A percentile compares a stretch with the other conserved stretches of the same genome.
phyloP scores from a whole-genome alignment of 306 rosid genomes.

The Glycine soja region DNA sequence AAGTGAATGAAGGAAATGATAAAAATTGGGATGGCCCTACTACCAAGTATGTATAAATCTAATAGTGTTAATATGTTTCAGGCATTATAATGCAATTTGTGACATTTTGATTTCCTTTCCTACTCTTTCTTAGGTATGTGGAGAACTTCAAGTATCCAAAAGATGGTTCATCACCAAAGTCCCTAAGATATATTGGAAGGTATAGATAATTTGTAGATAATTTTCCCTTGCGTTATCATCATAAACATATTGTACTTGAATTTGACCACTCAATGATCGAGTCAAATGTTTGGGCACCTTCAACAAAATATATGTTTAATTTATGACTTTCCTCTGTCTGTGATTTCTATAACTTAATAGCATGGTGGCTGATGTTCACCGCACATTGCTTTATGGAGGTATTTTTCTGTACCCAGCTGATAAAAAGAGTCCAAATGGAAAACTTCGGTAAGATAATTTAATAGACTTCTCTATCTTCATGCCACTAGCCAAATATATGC shows the following conservation, averaged over 20 bases:
- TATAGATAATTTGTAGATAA: constrained; percentile 42
- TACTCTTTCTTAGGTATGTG: constrained; percentile 65
- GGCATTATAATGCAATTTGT: constrained; percentile 1
- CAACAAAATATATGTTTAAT: neutral
- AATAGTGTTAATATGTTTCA: neutral
- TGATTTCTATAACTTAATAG: constrained; percentile 72
- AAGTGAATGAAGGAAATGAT: constrained; percentile 90
- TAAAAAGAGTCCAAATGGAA: constrained; percentile 90
- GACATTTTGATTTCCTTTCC: constrained; percentile 24
- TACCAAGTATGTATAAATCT: constrained; percentile 55
- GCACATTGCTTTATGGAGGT: constrained; percentile 92
- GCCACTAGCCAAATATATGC: too few species aligned
- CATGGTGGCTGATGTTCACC: constrained; percentile 98
- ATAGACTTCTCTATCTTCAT: too few species aligned
- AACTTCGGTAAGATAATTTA: constrained; percentile 79
- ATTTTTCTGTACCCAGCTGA: constrained; percentile 92
- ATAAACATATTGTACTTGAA: too few species aligned
- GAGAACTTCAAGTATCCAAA: constrained; percentile 79
- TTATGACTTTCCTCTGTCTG: constrained; percentile 36
- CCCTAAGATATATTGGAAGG: constrained; percentile 87
- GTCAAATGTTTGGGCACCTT: neutral
- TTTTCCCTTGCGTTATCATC: too few species aligned
- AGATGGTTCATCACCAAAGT: too few species aligned
- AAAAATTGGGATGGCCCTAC: constrained; percentile 89
- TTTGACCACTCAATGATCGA: too few species aligned